phyloP scores from a whole-genome alignment of 148 eudicot species.

The Silene conica region DNA sequence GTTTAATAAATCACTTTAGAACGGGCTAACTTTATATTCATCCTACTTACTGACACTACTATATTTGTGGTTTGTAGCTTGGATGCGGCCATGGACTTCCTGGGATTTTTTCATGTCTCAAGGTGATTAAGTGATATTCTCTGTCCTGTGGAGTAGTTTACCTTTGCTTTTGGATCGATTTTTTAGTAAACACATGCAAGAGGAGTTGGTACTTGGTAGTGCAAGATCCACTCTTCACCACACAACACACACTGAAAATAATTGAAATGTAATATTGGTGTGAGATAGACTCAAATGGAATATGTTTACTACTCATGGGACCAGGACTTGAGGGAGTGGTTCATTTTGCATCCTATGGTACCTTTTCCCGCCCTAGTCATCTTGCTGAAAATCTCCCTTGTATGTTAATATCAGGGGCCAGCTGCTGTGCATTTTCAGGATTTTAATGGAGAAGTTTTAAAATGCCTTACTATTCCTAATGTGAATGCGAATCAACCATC shows the following conservation, averaged over 20 bases:
- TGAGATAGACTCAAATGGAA: too few species aligned
- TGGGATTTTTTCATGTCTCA: conserved; percentile 75
- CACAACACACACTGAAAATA: too few species aligned
- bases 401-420: conserved; percentile 54
- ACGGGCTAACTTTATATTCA: neutral
- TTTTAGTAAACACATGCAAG: too few species aligned
- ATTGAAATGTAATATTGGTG: too few species aligned
- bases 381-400: conserved; percentile 19
- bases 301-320: too few species aligned
- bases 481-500: conserved; percentile 51
- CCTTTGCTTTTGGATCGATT: neutral
- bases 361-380: neutral
- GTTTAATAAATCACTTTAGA: neutral
- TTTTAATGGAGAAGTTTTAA: conserved; percentile 86
- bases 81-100: conserved; percentile 99
- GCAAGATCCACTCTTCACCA: neutral
- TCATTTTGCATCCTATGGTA: neutral
- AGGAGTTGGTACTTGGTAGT: neutral
- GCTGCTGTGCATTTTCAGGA: conserved; percentile 83
- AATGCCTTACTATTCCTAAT: conserved; percentile 80
- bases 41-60: conserved; percentile 7
- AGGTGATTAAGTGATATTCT: conserved; percentile 39
- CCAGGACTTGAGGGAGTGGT: too few species aligned
- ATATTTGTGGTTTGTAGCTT: conserved; percentile 47
- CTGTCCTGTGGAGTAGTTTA: neutral